These are phyloP conservation scores for Allium sativum DNA, from an alignment of 106 monocot species.

Conservation along the genomic window DNA sequence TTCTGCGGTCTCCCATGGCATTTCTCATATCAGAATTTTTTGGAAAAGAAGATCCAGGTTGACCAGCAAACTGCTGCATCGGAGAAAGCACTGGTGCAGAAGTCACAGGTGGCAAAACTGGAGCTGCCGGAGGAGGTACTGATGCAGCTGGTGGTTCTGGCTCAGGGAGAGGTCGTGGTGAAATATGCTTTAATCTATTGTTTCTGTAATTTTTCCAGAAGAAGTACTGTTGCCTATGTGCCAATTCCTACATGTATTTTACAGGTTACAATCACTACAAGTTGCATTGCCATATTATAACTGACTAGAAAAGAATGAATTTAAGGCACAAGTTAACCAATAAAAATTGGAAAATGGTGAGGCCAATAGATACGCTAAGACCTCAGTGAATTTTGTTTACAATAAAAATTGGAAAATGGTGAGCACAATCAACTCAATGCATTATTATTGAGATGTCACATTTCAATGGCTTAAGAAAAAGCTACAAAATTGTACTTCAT, in stretches of 20 bases:
- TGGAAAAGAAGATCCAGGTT: conserved; percentile 42
- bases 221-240: conserved; percentile 89
- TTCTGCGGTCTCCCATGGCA: conserved; percentile 66
- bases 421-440: too few relatives aligned
- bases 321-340: too few relatives aligned
- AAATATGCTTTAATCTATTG: conserved; percentile 91
- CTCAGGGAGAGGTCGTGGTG: conserved; percentile 78
- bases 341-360: too few relatives aligned
- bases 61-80: conserved; percentile 76
- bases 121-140: conserved; percentile 13
- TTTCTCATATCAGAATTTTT: conserved; percentile 69
- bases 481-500: too few relatives aligned
- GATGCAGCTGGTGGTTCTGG: conserved; percentile 27
- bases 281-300: too few relatives aligned
- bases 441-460: too few relatives aligned
- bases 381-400: too few relatives aligned
- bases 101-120: conserved; percentile 25
- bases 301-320: too few relatives aligned
- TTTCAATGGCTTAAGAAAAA: too few relatives aligned
- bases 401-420: too few relatives aligned
- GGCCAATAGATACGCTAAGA: too few relatives aligned
- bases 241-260: conserved; percentile 56
- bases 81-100: conserved; percentile 30
- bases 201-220: conserved; percentile 97
- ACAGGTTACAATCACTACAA: not conserved